Evolutionary conservation across 2,329 filamentous ascomycete genomes (phyloP).

Genomic region (Sporothrix pallida): DNA sequence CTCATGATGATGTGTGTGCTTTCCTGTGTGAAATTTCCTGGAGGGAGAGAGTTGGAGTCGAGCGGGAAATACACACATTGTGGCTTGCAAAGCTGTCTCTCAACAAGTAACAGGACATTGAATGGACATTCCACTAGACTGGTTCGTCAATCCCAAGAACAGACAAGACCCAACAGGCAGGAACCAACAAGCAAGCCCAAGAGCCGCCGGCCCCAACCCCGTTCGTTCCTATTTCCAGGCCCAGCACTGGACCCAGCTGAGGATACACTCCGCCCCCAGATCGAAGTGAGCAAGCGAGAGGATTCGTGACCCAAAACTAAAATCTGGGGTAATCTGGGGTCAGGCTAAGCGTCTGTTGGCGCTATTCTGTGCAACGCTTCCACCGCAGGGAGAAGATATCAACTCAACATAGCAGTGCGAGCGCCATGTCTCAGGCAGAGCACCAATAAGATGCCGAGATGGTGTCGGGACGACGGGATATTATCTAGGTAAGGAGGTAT

Average conservation of each 20-base stretch:
- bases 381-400: neutral
- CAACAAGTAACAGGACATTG: neutral
- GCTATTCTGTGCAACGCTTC: neutral
- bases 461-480: neutral
- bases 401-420: neutral
- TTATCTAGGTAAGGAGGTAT: neutral
- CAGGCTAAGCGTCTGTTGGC: neutral
- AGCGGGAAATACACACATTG: constrained; percentile 1
- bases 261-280: neutral
- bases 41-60: neutral
- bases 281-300: neutral
- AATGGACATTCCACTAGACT: neutral
- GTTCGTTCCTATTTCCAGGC: neutral
- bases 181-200: neutral
- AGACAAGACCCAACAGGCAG: neutral
- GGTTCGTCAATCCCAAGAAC: neutral
- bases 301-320: neutral
- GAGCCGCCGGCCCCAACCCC: neutral
- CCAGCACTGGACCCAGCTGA: neutral
- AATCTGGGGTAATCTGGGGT: constrained; percentile 10
- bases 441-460: neutral
- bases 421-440: neutral
- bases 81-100: neutral
- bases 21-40: neutral
- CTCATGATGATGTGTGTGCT: neutral